Evolutionary conservation across 805 yeast genomes (phyloP).

Genomic region (Teunomyces gatunensis): DNA sequence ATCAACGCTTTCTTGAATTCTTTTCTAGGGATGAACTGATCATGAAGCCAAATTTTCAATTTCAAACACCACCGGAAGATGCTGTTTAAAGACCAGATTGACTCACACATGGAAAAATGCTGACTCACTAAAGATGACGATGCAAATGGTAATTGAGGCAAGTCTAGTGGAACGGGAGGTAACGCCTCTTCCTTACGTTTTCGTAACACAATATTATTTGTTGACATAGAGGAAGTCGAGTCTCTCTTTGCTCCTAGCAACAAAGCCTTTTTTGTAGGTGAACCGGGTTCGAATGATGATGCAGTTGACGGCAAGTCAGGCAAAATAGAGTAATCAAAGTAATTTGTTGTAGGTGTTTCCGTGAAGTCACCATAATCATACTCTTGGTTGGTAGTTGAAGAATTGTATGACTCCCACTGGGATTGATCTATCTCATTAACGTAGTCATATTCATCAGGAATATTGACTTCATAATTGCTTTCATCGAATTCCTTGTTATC

Average conservation of each 20-base stretch:
- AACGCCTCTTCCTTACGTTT: constrained; percentile 20
- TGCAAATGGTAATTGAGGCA: constrained; percentile 58
- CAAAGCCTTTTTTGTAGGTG: constrained; percentile 4
- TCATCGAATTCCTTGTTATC: constrained; percentile 12
- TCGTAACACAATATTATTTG: constrained; percentile 7
- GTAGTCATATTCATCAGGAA: background rate
- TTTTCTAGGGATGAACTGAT: constrained; percentile 44
- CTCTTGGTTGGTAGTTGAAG: constrained; percentile 5
- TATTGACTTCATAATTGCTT: constrained; percentile 2
- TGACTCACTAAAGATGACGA: constrained; percentile 46
- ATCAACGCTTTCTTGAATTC: constrained; percentile 56
- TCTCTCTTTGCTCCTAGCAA: background rate
- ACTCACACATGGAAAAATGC: constrained; percentile 49
- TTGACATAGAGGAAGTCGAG: background rate
- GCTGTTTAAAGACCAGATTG: constrained; percentile 46
- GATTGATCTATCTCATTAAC: constrained; percentile 11
- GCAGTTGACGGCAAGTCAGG: constrained; percentile 30
- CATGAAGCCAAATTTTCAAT: constrained; percentile 53
- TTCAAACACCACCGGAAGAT: constrained; percentile 56
- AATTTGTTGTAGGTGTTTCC: constrained; percentile 21
- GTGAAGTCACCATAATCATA: constrained; percentile 8
- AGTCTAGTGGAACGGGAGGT: constrained; percentile 45
- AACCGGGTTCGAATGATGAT: constrained; percentile 2
- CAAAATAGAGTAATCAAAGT: constrained; percentile 34
- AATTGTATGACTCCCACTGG: constrained; percentile 4